Evolutionary conservation across 2,329 filamentous ascomycete genomes (phyloP), one percentile per base, ranked within the genome.

Genomic region (Monosporascus sp.): DNA sequence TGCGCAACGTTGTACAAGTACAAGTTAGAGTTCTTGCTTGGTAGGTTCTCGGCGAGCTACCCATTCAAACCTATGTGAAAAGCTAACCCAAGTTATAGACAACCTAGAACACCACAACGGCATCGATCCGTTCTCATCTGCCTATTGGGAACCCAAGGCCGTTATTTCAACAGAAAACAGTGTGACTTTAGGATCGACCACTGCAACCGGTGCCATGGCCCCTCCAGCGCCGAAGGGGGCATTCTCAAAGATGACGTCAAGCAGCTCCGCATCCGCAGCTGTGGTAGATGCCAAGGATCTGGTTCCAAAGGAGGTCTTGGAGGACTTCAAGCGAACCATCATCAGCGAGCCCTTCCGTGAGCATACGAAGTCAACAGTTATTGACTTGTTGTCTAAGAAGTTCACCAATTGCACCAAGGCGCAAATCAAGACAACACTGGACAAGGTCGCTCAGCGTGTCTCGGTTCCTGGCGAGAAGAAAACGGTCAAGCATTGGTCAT

Each of bases 41-140:
- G 86, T 89, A 74, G 70, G 80, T 73, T 48, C 41, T 52, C n/a
- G 39, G 39, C 20, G 8, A 25, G 14, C 9, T 25, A 27, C 44
- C 55, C 41, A 54, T 66, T 39, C 27, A 48, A 59, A 62, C 34
- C 57, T 58, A 45, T 25, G 18, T 18, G 3, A 37, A 14, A 49
- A 63, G 27, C 62, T 61, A 52, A 65, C 53, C n/a, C 25, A 11
- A 47, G 9, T 15, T 51, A 8, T 57, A 80, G 77, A 76, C 51
- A 65, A 67, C 52, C 72, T 83, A 15, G 71, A 79, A 38, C 72
- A 68, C 70, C 84, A 70, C 47, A 68, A 69, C 47, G 67, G 70
- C 7, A 93, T 99, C 58, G 86, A 99, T 64, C 94, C 94, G 0
- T 95, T 93, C 66, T 92, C 90, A 0, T 83, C 83, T 0, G 70